These are phyloP conservation scores for Backusella parvicylindrica DNA, from an alignment of 192 early-diverging fungal species.

Conservation along the genomic window DNA sequence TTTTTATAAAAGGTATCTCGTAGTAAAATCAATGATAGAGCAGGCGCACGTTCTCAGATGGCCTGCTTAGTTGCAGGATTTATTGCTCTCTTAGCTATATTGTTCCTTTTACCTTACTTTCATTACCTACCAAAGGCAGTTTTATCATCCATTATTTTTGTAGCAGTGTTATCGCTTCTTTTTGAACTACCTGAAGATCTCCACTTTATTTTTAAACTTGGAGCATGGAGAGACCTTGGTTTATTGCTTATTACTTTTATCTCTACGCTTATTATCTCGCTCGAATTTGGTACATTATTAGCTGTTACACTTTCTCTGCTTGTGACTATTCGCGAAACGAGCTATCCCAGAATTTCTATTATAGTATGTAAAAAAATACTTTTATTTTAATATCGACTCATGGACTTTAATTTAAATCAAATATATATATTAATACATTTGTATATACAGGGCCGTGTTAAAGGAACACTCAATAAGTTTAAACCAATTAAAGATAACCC, in stretches of 20 bases:
- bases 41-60: slow-evolving; percentile 84
- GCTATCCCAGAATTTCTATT: slow-evolving; percentile 72
- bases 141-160: slow-evolving; percentile 70
- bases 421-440: not conserved
- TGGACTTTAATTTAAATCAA: not conserved
- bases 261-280: slow-evolving; percentile 80
- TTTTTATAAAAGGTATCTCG: slow-evolving; percentile 60
- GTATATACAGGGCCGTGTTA: slow-evolving; percentile 42
- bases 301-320: slow-evolving; percentile 83
- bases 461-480: slow-evolving; percentile 59
- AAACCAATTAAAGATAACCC: slow-evolving; percentile 58
- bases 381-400: not conserved
- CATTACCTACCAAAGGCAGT: slow-evolving; percentile 30
- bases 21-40: slow-evolving; percentile 87
- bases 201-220: slow-evolving; percentile 72
- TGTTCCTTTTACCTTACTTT: slow-evolving; percentile 71
- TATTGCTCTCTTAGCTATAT: slow-evolving; percentile 72
- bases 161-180: slow-evolving; percentile 76
- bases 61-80: slow-evolving; percentile 77
- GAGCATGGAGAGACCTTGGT: slow-evolving; percentile 78
- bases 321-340: slow-evolving; percentile 89
- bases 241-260: slow-evolving; percentile 84
- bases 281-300: slow-evolving; percentile 89
- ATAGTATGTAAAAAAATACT: slow-evolving; percentile 47
- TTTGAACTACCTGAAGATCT: slow-evolving; percentile 72